A percentile compares a stretch with the other conserved stretches of the same genome.
phyloP scores from a whole-genome alignment of 2,329 filamentous ascomycete genomes.

The Mycocentrospora acerina region DNA sequence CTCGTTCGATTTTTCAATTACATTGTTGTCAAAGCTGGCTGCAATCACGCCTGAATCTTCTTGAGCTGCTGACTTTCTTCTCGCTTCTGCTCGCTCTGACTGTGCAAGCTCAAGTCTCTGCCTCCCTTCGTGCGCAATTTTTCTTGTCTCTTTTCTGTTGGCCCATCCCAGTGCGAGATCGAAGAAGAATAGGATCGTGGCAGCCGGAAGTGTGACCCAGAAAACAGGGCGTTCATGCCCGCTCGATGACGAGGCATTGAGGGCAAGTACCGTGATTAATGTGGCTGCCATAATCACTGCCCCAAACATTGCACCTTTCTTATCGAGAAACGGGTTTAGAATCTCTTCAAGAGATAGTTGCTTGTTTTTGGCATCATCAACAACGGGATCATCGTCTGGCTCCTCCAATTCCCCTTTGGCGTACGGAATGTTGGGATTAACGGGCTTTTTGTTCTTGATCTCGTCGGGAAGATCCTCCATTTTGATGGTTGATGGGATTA shows the following conservation, averaged over 20 bases:
- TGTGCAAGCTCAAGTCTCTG: conserved; percentile 50
- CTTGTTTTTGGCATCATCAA: conserved; percentile 52
- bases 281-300: conserved; percentile 67
- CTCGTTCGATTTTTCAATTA: conserved; percentile 8
- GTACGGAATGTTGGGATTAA: conserved; percentile 73
- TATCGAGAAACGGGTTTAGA: conserved; percentile 74
- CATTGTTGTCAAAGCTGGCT: conserved; percentile 4
- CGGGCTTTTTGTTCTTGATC: conserved; percentile 56
- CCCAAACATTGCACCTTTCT: conserved; percentile 64
- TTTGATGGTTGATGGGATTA: conserved; percentile 66
- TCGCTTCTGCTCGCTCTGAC: conserved; percentile 32
- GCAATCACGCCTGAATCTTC: conserved; percentile 8
- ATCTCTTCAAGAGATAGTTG: conserved; percentile 68
- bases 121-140: conserved; percentile 60
- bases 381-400: conserved; percentile 48
- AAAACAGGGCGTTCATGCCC: conserved; percentile 61
- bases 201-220: conserved; percentile 69
- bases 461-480: conserved; percentile 68
- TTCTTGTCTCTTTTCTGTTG: conserved; percentile 62
- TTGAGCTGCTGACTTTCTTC: conserved; percentile 24
- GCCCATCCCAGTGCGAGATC: conserved; percentile 66
- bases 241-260: conserved; percentile 62
- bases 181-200: conserved; percentile 68
- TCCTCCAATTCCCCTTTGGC: conserved; percentile 59
- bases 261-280: conserved; percentile 63